These are phyloP conservation scores for Amanita pseudoporphyria DNA, from an alignment of 768 basidiomycete genomes.

Conservation along the genomic window DNA sequence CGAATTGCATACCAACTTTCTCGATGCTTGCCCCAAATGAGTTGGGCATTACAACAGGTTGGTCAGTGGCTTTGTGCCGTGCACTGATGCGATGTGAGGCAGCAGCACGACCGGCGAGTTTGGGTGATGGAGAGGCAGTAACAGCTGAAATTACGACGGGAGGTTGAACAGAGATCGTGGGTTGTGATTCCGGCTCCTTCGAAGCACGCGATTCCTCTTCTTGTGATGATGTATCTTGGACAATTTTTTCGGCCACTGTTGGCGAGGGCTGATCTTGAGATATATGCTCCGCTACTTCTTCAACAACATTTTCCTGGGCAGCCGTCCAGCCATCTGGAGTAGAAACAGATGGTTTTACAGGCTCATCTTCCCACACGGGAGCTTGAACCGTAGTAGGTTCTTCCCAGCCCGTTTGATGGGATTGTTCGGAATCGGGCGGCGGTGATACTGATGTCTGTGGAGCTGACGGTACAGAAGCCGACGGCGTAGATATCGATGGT, in stretches of 20 bases:
- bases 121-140: conserved; percentile 36
- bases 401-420: conserved; percentile 44
- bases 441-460: conserved; percentile 3
- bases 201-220: background rate
- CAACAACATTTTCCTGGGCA: conserved; percentile 14
- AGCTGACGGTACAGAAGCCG: conserved; percentile 23
- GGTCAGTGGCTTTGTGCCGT: conserved; percentile 65
- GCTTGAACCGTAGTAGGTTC: conserved; percentile 63
- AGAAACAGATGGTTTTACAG: conserved; percentile 24
- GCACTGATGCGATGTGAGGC: conserved; percentile 46
- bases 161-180: conserved; percentile 18
- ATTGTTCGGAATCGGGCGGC: conserved; percentile 17
- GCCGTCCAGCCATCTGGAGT: conserved; percentile 26
- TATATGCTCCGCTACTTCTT: conserved; percentile 12
- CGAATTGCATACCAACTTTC: conserved; percentile 87
- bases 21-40: conserved; percentile 56
- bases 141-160: conserved; percentile 24
- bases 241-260: conserved; percentile 9
- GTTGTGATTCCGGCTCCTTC: conserved; percentile 18
- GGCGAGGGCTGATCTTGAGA: conserved; percentile 9
- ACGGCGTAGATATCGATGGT: conserved; percentile 25
- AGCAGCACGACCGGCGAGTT: conserved; percentile 41
- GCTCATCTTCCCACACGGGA: conserved; percentile 67
- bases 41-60: conserved; percentile 75
- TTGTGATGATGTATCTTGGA: background rate